Base-by-base conservation (phyloP, 768 basidiomycete genomes). In the Kwoniella dejecticola region DNA sequence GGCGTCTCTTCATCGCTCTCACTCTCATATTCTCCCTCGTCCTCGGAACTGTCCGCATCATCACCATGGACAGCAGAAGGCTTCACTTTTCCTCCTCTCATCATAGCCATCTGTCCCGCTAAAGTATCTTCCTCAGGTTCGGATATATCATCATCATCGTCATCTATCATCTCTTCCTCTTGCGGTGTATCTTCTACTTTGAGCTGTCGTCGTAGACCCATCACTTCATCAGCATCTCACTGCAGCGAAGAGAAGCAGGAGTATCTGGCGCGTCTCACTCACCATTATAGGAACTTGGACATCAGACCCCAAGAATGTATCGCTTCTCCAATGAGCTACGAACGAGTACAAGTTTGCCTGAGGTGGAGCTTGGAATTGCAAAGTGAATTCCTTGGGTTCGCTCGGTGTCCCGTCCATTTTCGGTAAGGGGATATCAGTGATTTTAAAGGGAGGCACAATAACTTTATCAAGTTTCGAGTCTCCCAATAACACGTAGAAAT, bases 41-140 rank as follows among this genome's bases (percentile, higher is more conserved):
- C 82, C 48, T 84, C 84, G 33, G 84, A 85, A 36, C 82, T 81
- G 47, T 83, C 84, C 41, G 84, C 85, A 1, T 75, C 81, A 30
- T 53, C 67, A 21, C 72, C 84, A 60, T 85, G 69, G 85, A 90
- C 50, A 91, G 79, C 38, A 90, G 78, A 60, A 73, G 85, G 88
- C 84, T 91, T 96, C 62, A 95, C 91, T 19, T 84, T 68, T 2
- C 87, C 89, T 3, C 94, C 94, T 44, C 89, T 86, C 91, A 99
- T 91, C 44, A 87, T 86, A 4, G 94, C 93, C 91, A 98, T 95
- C 82, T 99, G 96, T 7, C 96, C 96, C 4, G 93, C 96, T 52
- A 98, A 81, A 24, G 89, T 85, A 78, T 98, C 96, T 79, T 98
- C 96, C 29, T 98, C 96, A 0, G 96, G 96, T 49, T 98, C 96